These are phyloP conservation scores for Kalanchoe fedtschenkoi DNA, from an alignment of 164 flowering plant genomes.

Conservation along the genomic window DNA sequence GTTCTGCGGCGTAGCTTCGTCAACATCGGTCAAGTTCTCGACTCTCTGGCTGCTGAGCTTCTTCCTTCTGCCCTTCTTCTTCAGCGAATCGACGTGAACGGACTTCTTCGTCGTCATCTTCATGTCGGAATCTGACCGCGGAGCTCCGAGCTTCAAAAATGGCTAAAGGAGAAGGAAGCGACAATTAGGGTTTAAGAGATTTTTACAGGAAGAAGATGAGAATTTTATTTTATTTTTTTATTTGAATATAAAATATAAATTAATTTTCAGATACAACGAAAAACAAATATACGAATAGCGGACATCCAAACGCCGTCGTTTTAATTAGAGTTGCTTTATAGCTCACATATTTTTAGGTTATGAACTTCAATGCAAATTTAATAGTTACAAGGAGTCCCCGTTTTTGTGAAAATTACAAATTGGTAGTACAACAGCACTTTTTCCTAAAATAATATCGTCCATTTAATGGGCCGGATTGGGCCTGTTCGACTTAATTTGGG, in stretches of 20 bases:
- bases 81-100: not conserved
- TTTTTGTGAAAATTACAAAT: too few species aligned
- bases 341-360: too few species aligned
- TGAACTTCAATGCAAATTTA: too few species aligned
- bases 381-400: too few species aligned
- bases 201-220: not conserved
- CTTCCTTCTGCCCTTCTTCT: not conserved
- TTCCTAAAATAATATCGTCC: too few species aligned
- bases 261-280: not conserved
- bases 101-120: not conserved
- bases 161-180: not conserved
- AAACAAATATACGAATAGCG: too few species aligned
- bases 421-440: too few species aligned
- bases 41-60: not conserved
- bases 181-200: not conserved
- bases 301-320: too few species aligned
- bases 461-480: too few species aligned
- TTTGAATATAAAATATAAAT: not conserved
- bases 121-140: not conserved
- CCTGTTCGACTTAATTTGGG: too few species aligned
- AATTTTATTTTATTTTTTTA: not conserved
- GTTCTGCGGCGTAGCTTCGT: not conserved
- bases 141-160: not conserved
- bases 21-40: not conserved
- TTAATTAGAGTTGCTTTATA: too few species aligned